Percentiles rank a stretch among this genome's conserved stretches.
Conservation (phyloP, 176 grass and related monocot species). For the Cenchrus purpureus region DNA sequence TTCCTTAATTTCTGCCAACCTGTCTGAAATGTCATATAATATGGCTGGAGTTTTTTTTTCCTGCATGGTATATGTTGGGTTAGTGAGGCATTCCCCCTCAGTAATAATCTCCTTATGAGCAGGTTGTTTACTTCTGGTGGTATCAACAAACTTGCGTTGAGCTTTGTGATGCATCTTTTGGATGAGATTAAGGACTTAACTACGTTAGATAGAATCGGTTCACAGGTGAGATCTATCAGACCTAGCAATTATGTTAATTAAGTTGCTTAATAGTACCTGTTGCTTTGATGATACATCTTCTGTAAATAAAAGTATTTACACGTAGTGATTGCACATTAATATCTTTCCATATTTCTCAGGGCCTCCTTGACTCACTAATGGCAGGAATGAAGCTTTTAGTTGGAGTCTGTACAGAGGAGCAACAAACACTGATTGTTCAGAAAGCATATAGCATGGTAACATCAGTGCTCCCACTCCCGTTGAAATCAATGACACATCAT, state of each 20-base stretch:
- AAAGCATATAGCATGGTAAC: slow-evolving; percentile 68
- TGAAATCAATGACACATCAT: slow-evolving; percentile 42
- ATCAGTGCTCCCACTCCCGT: slow-evolving; percentile 46
- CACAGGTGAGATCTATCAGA: slow-evolving; percentile 45
- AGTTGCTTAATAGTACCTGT: slow-evolving; percentile 9
- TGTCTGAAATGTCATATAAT: not conserved
- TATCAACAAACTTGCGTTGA: slow-evolving; percentile 63
- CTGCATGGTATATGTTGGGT: slow-evolving; percentile 18
- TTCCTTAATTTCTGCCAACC: not conserved
- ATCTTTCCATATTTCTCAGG: slow-evolving; percentile 52
- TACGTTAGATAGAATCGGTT: slow-evolving; percentile 53
- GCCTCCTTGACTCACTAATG: slow-evolving; percentile 70
- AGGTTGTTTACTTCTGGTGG: slow-evolving; percentile 62
- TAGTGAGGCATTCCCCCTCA: slow-evolving; percentile 8
- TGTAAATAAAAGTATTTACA: slow-evolving; percentile 20
- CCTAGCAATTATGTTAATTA: slow-evolving; percentile 31
- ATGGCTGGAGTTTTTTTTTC: slow-evolving; percentile 8
- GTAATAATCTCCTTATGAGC: slow-evolving; percentile 33
- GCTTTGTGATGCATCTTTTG: slow-evolving; percentile 72
- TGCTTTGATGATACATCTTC: slow-evolving; percentile 18
- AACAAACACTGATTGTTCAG: slow-evolving; percentile 77
- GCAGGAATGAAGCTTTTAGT: slow-evolving; percentile 87
- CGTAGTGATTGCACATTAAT: slow-evolving; percentile 9
- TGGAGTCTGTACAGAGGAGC: slow-evolving; percentile 61
- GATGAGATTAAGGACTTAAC: slow-evolving; percentile 55